phyloP scores from a whole-genome alignment of 148 eudicot genomes.

The Nepenthes mirabilis region DNA sequence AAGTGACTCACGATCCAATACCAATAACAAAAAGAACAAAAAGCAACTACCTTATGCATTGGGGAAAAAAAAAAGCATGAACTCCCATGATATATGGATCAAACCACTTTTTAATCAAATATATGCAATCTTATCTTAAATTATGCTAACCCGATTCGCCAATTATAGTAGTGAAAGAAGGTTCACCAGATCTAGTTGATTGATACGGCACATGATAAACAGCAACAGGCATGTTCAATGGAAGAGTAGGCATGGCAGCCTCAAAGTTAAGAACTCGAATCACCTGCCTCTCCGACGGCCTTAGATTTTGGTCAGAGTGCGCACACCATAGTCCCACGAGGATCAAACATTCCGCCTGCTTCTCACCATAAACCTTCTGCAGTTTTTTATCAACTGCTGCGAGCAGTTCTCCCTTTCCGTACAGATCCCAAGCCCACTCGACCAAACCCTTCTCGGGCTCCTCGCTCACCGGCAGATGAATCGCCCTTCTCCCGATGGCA shows the following conservation, averaged over 20 bases:
- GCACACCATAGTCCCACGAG: conserved; percentile 1
- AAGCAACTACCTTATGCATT: too few species aligned
- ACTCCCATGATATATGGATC: too few species aligned
- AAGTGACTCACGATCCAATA: too few species aligned
- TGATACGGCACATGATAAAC: background rate
- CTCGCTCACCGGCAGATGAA: background rate
- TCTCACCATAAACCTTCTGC: background rate
- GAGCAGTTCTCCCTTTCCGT: background rate
- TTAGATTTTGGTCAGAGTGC: background rate
- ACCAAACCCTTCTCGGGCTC: background rate
- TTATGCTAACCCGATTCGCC: background rate
- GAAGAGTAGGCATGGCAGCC: conserved; percentile 4
- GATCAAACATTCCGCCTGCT: background rate
- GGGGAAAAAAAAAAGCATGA: too few species aligned
- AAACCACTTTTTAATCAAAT: too few species aligned
- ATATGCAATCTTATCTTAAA: too few species aligned
- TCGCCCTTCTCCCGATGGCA: background rate
- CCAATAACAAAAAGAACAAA: too few species aligned
- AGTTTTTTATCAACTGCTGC: background rate
- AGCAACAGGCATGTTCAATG: background rate
- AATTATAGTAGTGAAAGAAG: conserved; percentile 1
- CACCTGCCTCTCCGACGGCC: conserved; percentile 4
- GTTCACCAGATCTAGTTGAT: background rate
- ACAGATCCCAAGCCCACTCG: background rate
- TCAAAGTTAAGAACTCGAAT: conserved; percentile 4